phyloP scores from a whole-genome alignment of 1,284 basidiomycete genomes.

The Porogramme epimiltina region DNA sequence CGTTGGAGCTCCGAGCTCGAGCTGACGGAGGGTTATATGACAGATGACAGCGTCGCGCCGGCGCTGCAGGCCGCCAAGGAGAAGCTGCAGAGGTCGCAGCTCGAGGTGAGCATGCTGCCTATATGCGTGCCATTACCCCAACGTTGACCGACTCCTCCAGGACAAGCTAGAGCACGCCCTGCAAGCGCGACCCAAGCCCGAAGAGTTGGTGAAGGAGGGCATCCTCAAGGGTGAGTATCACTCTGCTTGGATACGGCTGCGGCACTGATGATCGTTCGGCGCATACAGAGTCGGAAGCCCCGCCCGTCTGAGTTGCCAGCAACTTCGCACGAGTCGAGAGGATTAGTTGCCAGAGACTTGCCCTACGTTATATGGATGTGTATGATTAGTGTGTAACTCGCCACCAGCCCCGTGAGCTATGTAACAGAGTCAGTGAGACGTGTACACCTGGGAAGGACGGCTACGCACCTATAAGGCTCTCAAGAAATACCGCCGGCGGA shows the following conservation, averaged over 20 bases:
- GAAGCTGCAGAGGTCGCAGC: slow-evolving; percentile 66
- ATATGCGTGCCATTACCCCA: neutral
- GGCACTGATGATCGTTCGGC: neutral
- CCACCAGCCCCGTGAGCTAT: slow-evolving; percentile 9
- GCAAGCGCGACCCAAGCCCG: slow-evolving; percentile 62
- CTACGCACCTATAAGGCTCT: neutral
- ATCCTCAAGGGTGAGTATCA: slow-evolving; percentile 49
- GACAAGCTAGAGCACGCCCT: slow-evolving; percentile 72
- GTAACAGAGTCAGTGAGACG: neutral
- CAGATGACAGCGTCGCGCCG: slow-evolving; percentile 74
- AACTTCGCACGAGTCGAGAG: neutral
- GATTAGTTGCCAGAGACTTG: slow-evolving; percentile 9
- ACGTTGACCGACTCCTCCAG: slow-evolving; percentile 43
- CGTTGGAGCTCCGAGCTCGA: neutral
- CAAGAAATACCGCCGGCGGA: no score
- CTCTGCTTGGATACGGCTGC: neutral
- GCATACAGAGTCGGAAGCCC: slow-evolving; percentile 17
- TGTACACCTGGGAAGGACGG: neutral
- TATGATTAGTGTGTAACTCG: slow-evolving; percentile 11
- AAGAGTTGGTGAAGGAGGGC: slow-evolving; percentile 73
- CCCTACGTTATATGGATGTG: slow-evolving; percentile 14
- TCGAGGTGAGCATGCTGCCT: slow-evolving; percentile 54
- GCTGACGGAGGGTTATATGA: neutral
- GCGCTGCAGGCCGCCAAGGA: slow-evolving; percentile 67
- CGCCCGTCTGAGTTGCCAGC: slow-evolving; percentile 15